Base-by-base conservation (phyloP, 2,329 filamentous ascomycete genomes). In the Byssochlamys sp. region DNA sequence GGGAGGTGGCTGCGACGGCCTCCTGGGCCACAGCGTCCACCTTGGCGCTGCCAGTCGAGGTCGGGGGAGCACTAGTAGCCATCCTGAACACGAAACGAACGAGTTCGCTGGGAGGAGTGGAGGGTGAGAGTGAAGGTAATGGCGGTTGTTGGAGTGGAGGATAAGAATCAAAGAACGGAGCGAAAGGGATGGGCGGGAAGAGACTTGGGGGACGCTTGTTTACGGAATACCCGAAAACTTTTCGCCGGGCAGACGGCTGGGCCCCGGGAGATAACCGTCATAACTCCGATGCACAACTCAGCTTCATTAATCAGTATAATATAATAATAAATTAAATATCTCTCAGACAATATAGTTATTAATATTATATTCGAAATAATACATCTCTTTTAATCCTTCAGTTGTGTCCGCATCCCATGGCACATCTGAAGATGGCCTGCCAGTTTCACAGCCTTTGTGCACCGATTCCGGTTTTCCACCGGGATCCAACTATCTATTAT, bases 1-100 rank as follows among this genome's bases (percentile, higher is more conserved):
- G 70, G 53, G 69, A 67, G 59, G 79, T 78, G 51, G 71, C 10
- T 9, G n/a, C 35, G 35, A 19, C 55, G 54, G 62, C 58, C 6
- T 61, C 65, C 2, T 70, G 63, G 9, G 66, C 62, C 2, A 67
- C 56, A 33, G 59, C 59, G 54, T 66, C 56, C 31, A 60, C 60
- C 35, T 65, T 61, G 52, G 67, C 59, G 12, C 63, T 66, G 1
- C 55, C 29, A 31, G 29, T 64, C 29, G 63, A 65, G 54, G 57
- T 63, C 11, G 59, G 27, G 52, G 52, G 7, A 28, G 52, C 29
- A 31, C 9, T 35, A 25, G 52, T n/a, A 55, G 53, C 53, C 53
- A 55, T 55, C 53, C 19, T 45, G 33, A 35, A 25, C 25, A 35
- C n/a, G 25, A 28, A 25, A 33, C 25, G 48, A 49, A 49, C 39